These are phyloP conservation scores for Halenospora varia DNA, from an alignment of 495 filamentous ascomycete genomes.

Conservation along the genomic window DNA sequence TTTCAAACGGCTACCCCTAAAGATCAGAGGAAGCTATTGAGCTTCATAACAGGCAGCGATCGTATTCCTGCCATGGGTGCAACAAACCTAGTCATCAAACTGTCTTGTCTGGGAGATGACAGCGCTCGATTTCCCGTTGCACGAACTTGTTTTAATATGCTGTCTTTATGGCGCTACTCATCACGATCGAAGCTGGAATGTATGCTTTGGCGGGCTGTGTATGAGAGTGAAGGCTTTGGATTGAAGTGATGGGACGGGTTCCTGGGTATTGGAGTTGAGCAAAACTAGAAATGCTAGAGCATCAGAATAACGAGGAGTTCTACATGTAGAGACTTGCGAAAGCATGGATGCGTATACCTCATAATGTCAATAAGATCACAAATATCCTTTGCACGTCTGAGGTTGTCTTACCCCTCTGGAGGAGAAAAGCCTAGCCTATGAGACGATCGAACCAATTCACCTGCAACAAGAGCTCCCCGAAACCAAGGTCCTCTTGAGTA, in stretches of 20 bases:
- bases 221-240: constrained; percentile 91
- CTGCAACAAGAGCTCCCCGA: too few relatives aligned
- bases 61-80: constrained; percentile 90
- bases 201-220: constrained; percentile 80
- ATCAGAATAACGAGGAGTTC: too few relatives aligned
- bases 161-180: constrained; percentile 71
- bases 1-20: constrained; percentile 61
- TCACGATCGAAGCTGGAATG: constrained; percentile 60
- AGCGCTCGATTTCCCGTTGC: constrained; percentile 74
- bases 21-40: constrained; percentile 73
- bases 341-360: too few relatives aligned
- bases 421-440: too few relatives aligned
- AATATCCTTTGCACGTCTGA: too few relatives aligned
- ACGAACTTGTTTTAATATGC: constrained; percentile 86
- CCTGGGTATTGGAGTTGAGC: neutral
- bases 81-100: constrained; percentile 70
- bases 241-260: constrained; percentile 57
- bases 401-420: too few relatives aligned
- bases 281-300: too few relatives aligned
- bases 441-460: too few relatives aligned
- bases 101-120: constrained; percentile 74
- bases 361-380: too few relatives aligned
- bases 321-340: too few relatives aligned
- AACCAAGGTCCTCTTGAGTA: too few relatives aligned
- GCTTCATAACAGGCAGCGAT: constrained; percentile 92